phyloP scores from a whole-genome alignment of 306 rosid species.

The Ammopiptanthus mongolicus region DNA sequence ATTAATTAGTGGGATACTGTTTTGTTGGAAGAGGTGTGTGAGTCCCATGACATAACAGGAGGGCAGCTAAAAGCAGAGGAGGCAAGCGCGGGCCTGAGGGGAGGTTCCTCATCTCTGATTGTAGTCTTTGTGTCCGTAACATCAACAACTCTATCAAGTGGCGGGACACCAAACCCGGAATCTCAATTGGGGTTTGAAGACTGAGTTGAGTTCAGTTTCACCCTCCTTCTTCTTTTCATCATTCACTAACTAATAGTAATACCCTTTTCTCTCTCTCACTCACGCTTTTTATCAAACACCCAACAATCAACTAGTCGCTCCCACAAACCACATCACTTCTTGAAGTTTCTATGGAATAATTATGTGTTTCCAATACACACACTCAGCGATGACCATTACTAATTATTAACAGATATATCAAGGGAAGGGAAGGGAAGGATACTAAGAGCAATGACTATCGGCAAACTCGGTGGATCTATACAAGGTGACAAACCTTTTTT shows the following conservation, averaged over 20 bases:
- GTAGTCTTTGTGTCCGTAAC: too few relatives aligned
- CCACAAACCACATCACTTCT: too few relatives aligned
- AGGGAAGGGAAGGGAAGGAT: not conserved
- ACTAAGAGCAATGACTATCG: not conserved
- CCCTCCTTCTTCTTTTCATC: not conserved
- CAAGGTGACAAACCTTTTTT: not conserved
- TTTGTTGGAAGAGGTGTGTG: too few relatives aligned
- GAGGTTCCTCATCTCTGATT: too few relatives aligned
- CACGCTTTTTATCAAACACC: not conserved
- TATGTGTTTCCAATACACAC: not conserved
- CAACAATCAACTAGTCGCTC: not conserved
- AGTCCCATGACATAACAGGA: too few relatives aligned
- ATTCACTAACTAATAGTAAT: not conserved
- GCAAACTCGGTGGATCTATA: conserved; percentile 3
- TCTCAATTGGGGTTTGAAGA: too few relatives aligned
- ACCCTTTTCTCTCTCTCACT: not conserved
- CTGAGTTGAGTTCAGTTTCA: not conserved
- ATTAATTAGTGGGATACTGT: too few relatives aligned
- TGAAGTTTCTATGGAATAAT: not conserved
- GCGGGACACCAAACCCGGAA: too few relatives aligned
- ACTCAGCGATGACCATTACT: not conserved
- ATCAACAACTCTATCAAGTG: too few relatives aligned
- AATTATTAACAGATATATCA: not conserved
- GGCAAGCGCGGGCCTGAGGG: too few relatives aligned
- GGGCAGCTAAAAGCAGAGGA: too few relatives aligned